Evolutionary conservation across 2,329 filamentous ascomycete genomes (phyloP).

Genomic region (Fusarium luffae): DNA sequence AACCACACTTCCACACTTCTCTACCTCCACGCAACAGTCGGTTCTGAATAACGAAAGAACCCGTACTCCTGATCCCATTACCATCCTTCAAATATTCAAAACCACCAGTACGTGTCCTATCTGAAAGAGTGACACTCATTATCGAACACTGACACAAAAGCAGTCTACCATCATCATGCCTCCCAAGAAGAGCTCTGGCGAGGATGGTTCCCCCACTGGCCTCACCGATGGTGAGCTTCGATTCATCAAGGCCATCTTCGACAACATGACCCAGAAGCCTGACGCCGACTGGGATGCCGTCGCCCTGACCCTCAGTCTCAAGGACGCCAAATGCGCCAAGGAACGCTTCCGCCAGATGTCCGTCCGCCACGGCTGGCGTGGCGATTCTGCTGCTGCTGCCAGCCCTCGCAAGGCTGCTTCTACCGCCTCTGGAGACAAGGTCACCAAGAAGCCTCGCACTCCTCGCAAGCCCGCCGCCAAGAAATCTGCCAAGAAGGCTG

Average conservation of each 20-base stretch:
- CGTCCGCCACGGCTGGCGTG: slow-evolving; percentile 55
- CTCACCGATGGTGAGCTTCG: slow-evolving; percentile 52
- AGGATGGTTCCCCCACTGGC: slow-evolving; percentile 36
- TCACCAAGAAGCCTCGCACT: slow-evolving; percentile 49
- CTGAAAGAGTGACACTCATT: background rate
- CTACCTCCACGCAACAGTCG: background rate
- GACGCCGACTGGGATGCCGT: slow-evolving; percentile 56
- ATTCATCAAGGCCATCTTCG: slow-evolving; percentile 56
- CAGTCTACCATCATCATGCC: slow-evolving; percentile 43
- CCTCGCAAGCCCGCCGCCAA: slow-evolving; percentile 46
- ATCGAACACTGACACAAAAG: slow-evolving; percentile 5
- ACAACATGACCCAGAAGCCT: slow-evolving; percentile 55
- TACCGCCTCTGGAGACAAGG: slow-evolving; percentile 40
- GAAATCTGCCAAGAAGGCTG: slow-evolving; percentile 47
- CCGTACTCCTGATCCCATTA: background rate
- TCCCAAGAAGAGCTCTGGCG: slow-evolving; percentile 47
- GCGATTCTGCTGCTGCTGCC: slow-evolving; percentile 15
- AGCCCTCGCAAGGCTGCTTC: slow-evolving; percentile 48
- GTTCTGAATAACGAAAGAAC: no score
- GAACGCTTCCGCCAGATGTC: slow-evolving; percentile 56
- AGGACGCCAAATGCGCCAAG: slow-evolving; percentile 56
- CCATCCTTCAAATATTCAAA: background rate
- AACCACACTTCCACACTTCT: slow-evolving; percentile 5
- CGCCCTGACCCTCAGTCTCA: slow-evolving; percentile 51
- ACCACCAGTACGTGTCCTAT: slow-evolving; percentile 4